phyloP scores from a whole-genome alignment of 176 grass and related monocot genomes.

The Ampelocalamus luodianensis region DNA sequence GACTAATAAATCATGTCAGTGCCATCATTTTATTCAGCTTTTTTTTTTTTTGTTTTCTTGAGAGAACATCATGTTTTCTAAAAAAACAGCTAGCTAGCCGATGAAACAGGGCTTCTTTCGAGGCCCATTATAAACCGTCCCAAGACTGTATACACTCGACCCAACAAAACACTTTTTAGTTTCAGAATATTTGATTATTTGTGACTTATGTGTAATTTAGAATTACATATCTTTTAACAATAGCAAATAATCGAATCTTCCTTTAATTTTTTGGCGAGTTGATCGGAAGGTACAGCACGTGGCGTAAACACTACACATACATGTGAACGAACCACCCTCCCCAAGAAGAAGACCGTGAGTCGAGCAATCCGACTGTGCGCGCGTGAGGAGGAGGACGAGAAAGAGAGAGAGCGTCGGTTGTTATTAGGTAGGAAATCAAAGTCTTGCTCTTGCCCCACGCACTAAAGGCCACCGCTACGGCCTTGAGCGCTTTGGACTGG shows the following conservation, averaged over 20 bases:
- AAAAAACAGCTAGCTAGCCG: not conserved
- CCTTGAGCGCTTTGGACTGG: conserved; percentile 34
- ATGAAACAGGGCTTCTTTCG: not conserved
- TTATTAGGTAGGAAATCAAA: conserved; percentile 52
- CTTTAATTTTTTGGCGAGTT: not conserved
- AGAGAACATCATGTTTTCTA: no score
- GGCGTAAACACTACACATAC: no score
- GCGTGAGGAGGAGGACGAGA: not conserved
- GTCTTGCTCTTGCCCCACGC: conserved; percentile 40
- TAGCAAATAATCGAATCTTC: no score
- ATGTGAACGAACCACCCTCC: not conserved
- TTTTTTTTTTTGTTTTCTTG: not conserved
- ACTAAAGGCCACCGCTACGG: conserved; percentile 43
- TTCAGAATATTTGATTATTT: no score
- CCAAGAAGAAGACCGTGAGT: not conserved
- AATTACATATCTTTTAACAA: no score
- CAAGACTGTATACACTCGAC: not conserved
- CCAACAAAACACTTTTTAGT: no score
- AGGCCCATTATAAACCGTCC: not conserved
- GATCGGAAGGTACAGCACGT: not conserved
- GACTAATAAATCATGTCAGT: not conserved
- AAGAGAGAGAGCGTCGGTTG: conserved; percentile 2
- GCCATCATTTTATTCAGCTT: not conserved
- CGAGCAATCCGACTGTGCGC: not conserved
- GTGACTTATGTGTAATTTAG: no score